Base-by-base conservation (phyloP, 2,329 filamentous ascomycete genomes). In the Dothidotthia symphoricarpi region DNA sequence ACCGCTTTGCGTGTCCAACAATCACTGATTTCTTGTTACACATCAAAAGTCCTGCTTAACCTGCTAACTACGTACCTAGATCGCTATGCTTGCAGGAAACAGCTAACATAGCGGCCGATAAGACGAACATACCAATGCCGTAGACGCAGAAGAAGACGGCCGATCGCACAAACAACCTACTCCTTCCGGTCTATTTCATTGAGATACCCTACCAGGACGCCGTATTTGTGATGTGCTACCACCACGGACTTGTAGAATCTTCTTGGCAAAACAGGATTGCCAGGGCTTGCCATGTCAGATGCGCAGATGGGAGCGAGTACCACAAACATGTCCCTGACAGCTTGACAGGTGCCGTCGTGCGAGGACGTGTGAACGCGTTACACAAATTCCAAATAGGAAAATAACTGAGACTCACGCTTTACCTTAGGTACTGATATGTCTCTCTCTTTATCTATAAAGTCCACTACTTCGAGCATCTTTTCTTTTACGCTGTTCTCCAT, bases 281-380 rank as follows among this genome's bases (percentile, higher is more conserved):
- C 39, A 31, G 30, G 37, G 34, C 28, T 34, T 9, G 38, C 24
- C 36, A 24, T 42, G 38, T 44, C 44, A 49, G 34, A 47, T 48
- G 46, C 26, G 33, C 47, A 35, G 30, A 37, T 39, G 37, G 19
- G 26, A 31, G 34, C 31, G 39, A 31, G 45, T 40, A 31, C 40
- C 36, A 44, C 46, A 27, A 33, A n/a, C 22, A 24, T 31, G 19
- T 28, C 28, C 38, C 36, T 54, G 51, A 54, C 52, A 54, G 44
- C 32, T 47, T 57, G 53, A 57, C 49, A 57, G 53, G 48, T 55
- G 38, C 25, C 34, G 53, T 34, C 25, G 51, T 57, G 37, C 51
- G 48, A 53, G 49, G 43, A 39, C 16, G 16, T 11, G 13, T 16
- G 32, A 30, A 29, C 19, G 34, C 22, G 16, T 17, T 16, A 28